Conservation (phyloP, 495 filamentous ascomycete genomes). For the Penicillium argentinense region DNA sequence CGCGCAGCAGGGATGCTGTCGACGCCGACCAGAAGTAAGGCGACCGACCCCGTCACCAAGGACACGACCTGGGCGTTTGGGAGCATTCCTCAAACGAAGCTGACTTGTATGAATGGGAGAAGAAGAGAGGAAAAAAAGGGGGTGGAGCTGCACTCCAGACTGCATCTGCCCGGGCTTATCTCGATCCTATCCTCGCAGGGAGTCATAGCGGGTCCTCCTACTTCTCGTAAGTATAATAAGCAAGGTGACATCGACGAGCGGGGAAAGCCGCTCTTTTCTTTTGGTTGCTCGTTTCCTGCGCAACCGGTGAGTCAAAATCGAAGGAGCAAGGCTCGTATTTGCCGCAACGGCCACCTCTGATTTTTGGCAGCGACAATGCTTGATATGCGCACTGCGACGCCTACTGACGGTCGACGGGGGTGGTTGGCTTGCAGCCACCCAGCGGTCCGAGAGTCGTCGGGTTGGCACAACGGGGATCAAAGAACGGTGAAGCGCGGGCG, state of each 20-base stretch:
- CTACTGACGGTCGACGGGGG: not conserved
- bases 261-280: slow-evolving; percentile 4
- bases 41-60: slow-evolving; percentile 20
- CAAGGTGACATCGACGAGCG: slow-evolving; percentile 9
- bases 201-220: too few relatives aligned
- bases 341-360: too few relatives aligned
- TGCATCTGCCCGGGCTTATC: slow-evolving; percentile 6
- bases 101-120: not conserved
- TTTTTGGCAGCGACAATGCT: too few relatives aligned
- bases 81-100: slow-evolving; percentile 26
- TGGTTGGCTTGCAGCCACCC: not conserved
- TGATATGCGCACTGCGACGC: not conserved
- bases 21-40: slow-evolving; percentile 23
- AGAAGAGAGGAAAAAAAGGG: not conserved
- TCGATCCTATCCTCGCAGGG: not conserved
- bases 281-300: slow-evolving; percentile 2
- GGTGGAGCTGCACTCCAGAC: slow-evolving; percentile 1
- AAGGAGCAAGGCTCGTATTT: too few relatives aligned
- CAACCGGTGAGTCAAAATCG: slow-evolving; percentile 2
- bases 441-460: slow-evolving; percentile 5
- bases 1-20: slow-evolving; percentile 25
- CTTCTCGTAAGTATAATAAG: too few relatives aligned
- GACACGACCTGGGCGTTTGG: slow-evolving; percentile 18
- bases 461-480: too few relatives aligned
- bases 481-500: slow-evolving; percentile 5